Conservation (phyloP, 306 rosid genomes). For the Oemleria cerasiformis region DNA sequence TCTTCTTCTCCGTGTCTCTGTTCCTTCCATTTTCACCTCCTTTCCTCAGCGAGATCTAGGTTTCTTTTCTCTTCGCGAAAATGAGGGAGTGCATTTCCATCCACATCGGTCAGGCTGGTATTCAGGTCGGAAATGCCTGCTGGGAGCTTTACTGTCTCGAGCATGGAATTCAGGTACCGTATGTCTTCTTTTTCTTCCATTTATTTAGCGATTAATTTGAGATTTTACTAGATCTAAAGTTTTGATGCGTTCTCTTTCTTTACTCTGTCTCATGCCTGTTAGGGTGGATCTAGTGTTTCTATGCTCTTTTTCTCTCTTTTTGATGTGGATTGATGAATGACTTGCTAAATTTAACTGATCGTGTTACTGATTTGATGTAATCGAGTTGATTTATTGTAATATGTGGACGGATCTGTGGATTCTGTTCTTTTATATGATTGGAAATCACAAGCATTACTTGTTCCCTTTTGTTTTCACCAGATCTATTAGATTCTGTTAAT, state of each 20-base stretch:
- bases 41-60: neutral
- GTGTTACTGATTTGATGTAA: neutral
- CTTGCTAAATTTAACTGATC: neutral
- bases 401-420: slow-evolving; percentile 3
- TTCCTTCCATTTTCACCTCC: neutral
- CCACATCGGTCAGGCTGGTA: slow-evolving; percentile 70
- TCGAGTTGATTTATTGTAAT: neutral
- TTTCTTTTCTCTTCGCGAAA: neutral
- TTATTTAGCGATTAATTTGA: neutral
- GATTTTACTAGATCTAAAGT: slow-evolving; percentile 4
- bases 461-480: neutral
- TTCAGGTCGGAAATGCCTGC: slow-evolving; percentile 67
- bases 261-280: neutral
- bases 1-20: slow-evolving; percentile 8
- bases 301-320: neutral
- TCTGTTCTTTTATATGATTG: neutral
- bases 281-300: neutral
- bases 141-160: slow-evolving; percentile 55
- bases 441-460: neutral
- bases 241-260: neutral
- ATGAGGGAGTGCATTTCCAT: slow-evolving; percentile 69
- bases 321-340: neutral
- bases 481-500: neutral
- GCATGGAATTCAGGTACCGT: slow-evolving; percentile 57
- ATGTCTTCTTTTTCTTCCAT: neutral